Percentiles rank a stretch among this genome's conserved stretches.
Conservation (phyloP, 2,329 filamentous ascomycete genomes). For the Calonectria crousiana region DNA sequence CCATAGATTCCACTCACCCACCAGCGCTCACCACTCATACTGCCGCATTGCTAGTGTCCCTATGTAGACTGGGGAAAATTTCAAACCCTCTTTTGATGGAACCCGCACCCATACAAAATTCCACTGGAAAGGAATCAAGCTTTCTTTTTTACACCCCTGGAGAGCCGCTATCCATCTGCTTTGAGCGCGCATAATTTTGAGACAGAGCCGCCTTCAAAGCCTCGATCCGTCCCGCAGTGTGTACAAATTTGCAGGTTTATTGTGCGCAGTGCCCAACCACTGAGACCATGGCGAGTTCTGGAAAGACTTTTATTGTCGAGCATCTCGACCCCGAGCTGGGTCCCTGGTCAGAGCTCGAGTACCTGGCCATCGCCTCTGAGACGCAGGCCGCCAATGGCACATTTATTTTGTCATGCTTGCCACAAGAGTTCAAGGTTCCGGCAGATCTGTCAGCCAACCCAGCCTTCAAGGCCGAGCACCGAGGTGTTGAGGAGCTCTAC, state of each 20-base stretch:
- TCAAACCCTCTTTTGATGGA: slow-evolving; percentile 14
- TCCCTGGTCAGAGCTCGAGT: slow-evolving; percentile 94
- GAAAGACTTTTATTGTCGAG: slow-evolving; percentile 91
- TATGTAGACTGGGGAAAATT: slow-evolving; percentile 22
- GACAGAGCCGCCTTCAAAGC: not conserved
- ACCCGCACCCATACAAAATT: slow-evolving; percentile 5
- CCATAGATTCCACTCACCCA: slow-evolving; percentile 6
- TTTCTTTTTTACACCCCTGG: not conserved
- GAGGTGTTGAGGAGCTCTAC: slow-evolving; percentile 88
- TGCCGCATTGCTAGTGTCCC: slow-evolving; percentile 12
- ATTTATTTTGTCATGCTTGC: slow-evolving; percentile 88
- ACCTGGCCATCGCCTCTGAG: slow-evolving; percentile 87
- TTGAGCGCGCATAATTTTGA: not conserved
- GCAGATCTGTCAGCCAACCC: slow-evolving; percentile 65
- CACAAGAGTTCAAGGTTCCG: slow-evolving; percentile 75
- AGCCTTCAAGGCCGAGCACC: slow-evolving; percentile 78
- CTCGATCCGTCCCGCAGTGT: not conserved
- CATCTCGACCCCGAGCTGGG: slow-evolving; percentile 96
- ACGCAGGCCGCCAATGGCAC: slow-evolving; percentile 73
- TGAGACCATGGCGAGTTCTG: slow-evolving; percentile 52
- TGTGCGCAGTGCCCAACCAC: not conserved
- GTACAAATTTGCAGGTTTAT: not conserved
- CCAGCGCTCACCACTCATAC: slow-evolving; percentile 13
- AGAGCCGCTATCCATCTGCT: not conserved
- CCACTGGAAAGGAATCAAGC: not conserved